A percentile compares a stretch with the other conserved stretches of the same genome.
Conservation (phyloP, 495 filamentous ascomycete species). For the Rhizodiscina lignyota region DNA sequence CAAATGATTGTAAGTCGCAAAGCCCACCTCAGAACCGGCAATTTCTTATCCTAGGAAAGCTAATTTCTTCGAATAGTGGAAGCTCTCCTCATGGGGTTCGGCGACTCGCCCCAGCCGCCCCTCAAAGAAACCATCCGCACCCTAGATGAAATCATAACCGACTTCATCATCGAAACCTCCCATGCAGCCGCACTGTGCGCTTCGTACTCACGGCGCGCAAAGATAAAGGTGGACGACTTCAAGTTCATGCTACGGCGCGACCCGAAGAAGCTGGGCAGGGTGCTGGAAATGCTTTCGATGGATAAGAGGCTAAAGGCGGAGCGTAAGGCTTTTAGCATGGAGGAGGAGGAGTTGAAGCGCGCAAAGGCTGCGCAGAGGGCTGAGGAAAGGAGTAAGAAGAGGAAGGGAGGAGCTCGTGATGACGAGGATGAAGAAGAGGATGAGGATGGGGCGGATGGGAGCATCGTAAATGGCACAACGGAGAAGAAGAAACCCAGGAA, state of each 20-base stretch:
- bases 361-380: constrained; percentile 14
- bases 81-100: constrained; percentile 71
- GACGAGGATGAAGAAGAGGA: constrained; percentile 13
- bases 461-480: too few species aligned
- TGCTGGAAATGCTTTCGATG: constrained; percentile 71
- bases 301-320: constrained; percentile 62
- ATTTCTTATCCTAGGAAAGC: neutral
- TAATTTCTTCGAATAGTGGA: constrained; percentile 22
- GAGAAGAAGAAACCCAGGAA: neutral
- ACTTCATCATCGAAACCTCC: constrained; percentile 63
- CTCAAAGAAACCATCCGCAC: constrained; percentile 70
- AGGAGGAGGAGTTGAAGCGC: constrained; percentile 23
- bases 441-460: constrained; percentile 5
- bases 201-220: constrained; percentile 67
- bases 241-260: constrained; percentile 80
- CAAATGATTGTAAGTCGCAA: constrained; percentile 47
- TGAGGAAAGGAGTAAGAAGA: constrained; percentile 16
- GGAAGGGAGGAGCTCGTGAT: constrained; percentile 4
- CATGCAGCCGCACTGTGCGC: constrained; percentile 75
- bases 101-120: constrained; percentile 51
- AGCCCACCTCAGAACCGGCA: neutral
- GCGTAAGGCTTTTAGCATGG: constrained; percentile 49
- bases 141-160: constrained; percentile 86
- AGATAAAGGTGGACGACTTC: constrained; percentile 97
- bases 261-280: constrained; percentile 69